Evolutionary conservation across 2,329 filamentous ascomycete species (phyloP).

Genomic region (Xylogone sp.): DNA sequence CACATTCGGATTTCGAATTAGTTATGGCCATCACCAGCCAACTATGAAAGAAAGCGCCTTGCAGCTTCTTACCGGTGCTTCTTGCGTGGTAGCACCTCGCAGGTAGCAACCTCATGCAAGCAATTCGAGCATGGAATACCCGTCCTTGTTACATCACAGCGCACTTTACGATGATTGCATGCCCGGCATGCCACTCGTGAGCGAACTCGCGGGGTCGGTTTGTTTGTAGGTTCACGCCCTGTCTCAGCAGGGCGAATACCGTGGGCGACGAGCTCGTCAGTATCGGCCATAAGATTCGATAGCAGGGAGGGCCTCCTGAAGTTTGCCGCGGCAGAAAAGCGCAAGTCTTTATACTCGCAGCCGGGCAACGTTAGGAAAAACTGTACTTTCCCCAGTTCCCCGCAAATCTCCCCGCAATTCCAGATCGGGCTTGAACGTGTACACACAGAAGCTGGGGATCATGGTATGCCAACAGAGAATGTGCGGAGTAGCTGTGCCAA

Average conservation of each 20-base stretch:
- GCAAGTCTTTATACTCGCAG: not conserved
- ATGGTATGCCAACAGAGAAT: not conserved
- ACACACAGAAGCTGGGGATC: not conserved
- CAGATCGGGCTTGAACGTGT: not conserved
- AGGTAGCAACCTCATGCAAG: slow-evolving; percentile 4
- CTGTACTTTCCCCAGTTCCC: not conserved
- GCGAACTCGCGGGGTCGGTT: slow-evolving; percentile 2
- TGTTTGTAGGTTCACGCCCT: not conserved
- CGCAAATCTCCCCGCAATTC: not conserved
- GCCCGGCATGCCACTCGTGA: slow-evolving; percentile 9
- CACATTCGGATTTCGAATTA: not conserved
- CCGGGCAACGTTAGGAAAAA: not conserved
- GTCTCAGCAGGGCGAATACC: not conserved
- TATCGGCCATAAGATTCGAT: slow-evolving; percentile 4
- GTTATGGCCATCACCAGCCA: not conserved
- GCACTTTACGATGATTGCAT: slow-evolving; percentile 11
- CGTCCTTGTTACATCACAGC: slow-evolving; percentile 9
- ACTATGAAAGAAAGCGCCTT: not conserved
- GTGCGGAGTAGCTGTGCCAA: not conserved
- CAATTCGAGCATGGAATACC: slow-evolving; percentile 13
- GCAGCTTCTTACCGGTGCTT: slow-evolving; percentile 7
- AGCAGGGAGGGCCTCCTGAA: not conserved
- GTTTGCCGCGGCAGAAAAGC: slow-evolving; percentile 7
- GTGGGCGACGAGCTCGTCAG: not conserved
- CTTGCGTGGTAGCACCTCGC: slow-evolving; percentile 11